phyloP scores from a whole-genome alignment of 345 rosid genomes.

The Syzygium jambos region DNA sequence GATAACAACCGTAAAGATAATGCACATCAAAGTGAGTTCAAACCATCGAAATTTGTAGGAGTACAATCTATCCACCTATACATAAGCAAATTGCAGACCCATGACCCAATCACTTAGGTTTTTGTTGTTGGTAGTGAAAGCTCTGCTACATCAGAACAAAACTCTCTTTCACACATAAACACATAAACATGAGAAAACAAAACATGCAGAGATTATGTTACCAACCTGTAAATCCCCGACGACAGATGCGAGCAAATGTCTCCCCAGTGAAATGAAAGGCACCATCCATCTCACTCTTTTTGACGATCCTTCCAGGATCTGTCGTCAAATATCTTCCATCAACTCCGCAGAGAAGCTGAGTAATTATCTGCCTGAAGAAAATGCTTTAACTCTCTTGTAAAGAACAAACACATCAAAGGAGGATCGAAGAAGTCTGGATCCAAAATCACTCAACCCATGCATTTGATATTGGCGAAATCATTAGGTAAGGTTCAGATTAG shows the following conservation, averaged over 20 bases:
- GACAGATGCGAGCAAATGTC: slow-evolving; percentile 70
- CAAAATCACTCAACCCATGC: background rate
- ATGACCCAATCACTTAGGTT: background rate
- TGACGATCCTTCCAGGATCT: slow-evolving; percentile 5
- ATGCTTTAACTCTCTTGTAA: slow-evolving; percentile 41
- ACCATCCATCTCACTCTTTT: slow-evolving; percentile 18
- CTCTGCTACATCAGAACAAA: background rate
- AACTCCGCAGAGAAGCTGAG: slow-evolving; percentile 52
- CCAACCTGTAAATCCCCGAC: slow-evolving; percentile 93
- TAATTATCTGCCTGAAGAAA: slow-evolving; percentile 66
- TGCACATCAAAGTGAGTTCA: background rate
- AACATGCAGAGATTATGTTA: background rate
- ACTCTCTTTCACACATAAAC: background rate
- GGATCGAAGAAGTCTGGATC: background rate
- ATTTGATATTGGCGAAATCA: background rate
- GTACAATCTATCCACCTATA: background rate
- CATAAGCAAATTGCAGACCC: background rate
- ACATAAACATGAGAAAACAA: background rate
- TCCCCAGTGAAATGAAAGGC: slow-evolving; percentile 55
- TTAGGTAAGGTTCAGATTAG: background rate
- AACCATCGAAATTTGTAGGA: background rate
- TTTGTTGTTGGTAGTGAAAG: background rate
- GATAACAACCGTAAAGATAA: background rate
- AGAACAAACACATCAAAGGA: slow-evolving; percentile 17
- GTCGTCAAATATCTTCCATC: slow-evolving; percentile 21